phyloP scores from a whole-genome alignment of 306 rosid species.

The Hylodesmum podocarpum region DNA sequence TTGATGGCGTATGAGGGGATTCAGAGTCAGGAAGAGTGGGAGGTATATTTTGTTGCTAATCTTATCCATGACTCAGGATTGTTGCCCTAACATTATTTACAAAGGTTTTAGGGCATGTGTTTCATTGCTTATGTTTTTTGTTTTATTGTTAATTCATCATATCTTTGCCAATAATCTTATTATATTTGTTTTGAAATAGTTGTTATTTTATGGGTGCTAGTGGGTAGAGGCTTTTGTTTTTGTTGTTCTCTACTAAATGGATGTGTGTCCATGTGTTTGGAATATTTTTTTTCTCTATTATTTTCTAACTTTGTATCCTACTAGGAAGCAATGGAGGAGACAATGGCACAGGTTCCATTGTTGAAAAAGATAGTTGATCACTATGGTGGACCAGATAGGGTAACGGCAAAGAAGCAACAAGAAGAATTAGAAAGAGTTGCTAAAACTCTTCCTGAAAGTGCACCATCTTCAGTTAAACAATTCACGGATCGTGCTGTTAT shows the following conservation, averaged over 20 bases:
- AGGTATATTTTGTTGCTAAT: conserved; percentile 53
- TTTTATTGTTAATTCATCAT: neutral
- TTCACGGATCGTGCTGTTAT: conserved; percentile 78
- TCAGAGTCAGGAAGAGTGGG: conserved; percentile 93
- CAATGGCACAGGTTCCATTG: conserved; percentile 76
- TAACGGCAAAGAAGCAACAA: conserved; percentile 82
- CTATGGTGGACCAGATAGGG: conserved; percentile 85
- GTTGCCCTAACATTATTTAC: neutral
- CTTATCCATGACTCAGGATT: conserved; percentile 1
- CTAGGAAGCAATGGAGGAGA: conserved; percentile 78
- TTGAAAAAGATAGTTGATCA: conserved; percentile 84
- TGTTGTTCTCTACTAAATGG: neutral
- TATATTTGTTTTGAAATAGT: conserved; percentile 10
- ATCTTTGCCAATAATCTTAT: conserved; percentile 19
- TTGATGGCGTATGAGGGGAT: conserved; percentile 89
- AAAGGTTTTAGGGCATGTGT: neutral
- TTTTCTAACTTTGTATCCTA: conserved; percentile 33
- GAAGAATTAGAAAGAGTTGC: conserved; percentile 87
- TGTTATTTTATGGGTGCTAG: neutral
- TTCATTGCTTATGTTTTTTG: neutral
- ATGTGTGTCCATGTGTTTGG: neutral
- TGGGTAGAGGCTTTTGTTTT: neutral
- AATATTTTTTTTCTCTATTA: neutral
- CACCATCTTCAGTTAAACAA: conserved; percentile 71
- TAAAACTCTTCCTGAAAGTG: conserved; percentile 67